A percentile compares a stretch with the other conserved stretches of the same genome.
Evolutionary conservation across 805 yeast genomes (phyloP).

Genomic region (Saccharomycopsis malanga): DNA sequence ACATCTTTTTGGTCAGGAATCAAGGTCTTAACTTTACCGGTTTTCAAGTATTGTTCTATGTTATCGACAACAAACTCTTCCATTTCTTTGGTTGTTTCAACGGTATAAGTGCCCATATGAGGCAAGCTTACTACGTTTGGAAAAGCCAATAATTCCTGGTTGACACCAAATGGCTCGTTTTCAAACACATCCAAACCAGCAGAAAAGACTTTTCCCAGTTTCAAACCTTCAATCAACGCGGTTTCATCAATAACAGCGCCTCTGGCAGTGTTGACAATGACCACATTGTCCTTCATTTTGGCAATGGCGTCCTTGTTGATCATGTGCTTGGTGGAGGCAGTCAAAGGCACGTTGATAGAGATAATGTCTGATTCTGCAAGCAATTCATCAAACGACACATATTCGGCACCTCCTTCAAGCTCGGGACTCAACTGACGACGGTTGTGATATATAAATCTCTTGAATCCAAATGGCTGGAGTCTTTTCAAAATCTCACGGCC

Average conservation of each 20-base stretch:
- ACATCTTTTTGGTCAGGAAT: slow-evolving; percentile 67
- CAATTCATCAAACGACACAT: slow-evolving; percentile 65
- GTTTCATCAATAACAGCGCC: slow-evolving; percentile 75
- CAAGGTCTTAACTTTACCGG: slow-evolving; percentile 63
- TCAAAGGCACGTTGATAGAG: slow-evolving; percentile 72
- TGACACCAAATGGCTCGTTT: slow-evolving; percentile 57
- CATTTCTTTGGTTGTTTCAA: slow-evolving; percentile 72
- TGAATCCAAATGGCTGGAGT: slow-evolving; percentile 70
- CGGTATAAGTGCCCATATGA: slow-evolving; percentile 80
- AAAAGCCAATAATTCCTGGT: slow-evolving; percentile 50
- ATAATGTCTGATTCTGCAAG: slow-evolving; percentile 58
- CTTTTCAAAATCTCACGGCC: slow-evolving; percentile 75
- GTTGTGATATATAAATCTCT: slow-evolving; percentile 64
- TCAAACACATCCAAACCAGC: slow-evolving; percentile 76
- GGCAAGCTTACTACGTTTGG: slow-evolving; percentile 76
- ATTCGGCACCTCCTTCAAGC: slow-evolving; percentile 62
- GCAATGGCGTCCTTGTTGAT: slow-evolving; percentile 52
- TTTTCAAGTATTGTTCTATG: slow-evolving; percentile 45
- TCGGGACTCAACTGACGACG: slow-evolving; percentile 52
- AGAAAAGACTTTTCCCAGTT: slow-evolving; percentile 56
- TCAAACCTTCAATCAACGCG: slow-evolving; percentile 48
- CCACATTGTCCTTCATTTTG: slow-evolving; percentile 74
- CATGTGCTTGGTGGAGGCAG: slow-evolving; percentile 60
- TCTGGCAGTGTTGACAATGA: slow-evolving; percentile 71
- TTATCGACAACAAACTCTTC: slow-evolving; percentile 73